Base-by-base conservation (phyloP, 805 yeast genomes). In the Nakazawaea anatomiae region DNA sequence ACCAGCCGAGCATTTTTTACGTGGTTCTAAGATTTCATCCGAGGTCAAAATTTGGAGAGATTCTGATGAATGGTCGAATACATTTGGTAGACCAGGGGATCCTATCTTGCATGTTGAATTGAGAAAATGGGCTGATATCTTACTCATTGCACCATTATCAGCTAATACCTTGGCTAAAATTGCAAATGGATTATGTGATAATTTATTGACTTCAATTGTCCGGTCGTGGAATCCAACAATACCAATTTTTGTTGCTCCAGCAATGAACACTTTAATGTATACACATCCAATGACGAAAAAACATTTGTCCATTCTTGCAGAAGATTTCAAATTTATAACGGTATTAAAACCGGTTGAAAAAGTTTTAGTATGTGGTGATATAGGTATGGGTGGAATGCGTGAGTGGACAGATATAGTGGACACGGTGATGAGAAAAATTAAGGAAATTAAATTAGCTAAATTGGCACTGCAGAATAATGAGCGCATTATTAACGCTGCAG, bases 381-480 rank as follows among this genome's bases (percentile, higher is more conserved):
- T 94, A 51, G 98, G 98, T n/a, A 87, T 94, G 89, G 98, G 99
- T 46, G 98, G 99, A 50, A 94, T 94, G 98, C 86, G 91, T 85
- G 98, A 94, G 60, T 89, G 95, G 82, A 87, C 89, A 64, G 97
- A 91, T 65, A 85, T 94, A 59, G 96, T 90, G 18, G 95, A 90
- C 63, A 82, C 83, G 59, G 76, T 89, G 46, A 95, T 87, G 25
- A 74, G 83, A 67, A 85, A 84, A 62, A 70, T 90, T 53, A 82
- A 56, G 80, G 84, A 56, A 75, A 82, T 51, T 69, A 78, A 25
- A 59, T 55, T 29, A 57, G 56, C 10, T 57, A 58, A 30, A 62
- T 58, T 25, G 66, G 62, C 12, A 8, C 30, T n/a, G 29, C 11
- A 9, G 39, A 18, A 27, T 11, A 66, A 59, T 9, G 65, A 49